Conservation (phyloP, 164 flowering plant species). For the Aristolochia contorta region DNA sequence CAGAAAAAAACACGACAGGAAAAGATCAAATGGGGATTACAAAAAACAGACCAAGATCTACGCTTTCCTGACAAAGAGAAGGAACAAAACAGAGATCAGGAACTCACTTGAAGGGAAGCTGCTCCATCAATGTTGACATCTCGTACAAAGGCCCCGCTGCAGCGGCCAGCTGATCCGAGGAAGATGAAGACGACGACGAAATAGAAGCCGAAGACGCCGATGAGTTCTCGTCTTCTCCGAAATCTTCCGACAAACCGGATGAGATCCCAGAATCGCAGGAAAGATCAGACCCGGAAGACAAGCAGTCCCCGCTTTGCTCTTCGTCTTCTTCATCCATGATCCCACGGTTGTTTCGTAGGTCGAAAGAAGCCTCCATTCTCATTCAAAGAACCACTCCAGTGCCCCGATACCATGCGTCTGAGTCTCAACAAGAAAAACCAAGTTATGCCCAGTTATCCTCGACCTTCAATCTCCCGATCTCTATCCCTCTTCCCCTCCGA, state of each 20-base stretch:
- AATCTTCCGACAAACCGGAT: slow-evolving; percentile 28
- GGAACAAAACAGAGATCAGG: background rate
- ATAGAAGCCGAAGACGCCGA: slow-evolving; percentile 12
- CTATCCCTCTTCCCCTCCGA: background rate
- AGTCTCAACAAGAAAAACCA: slow-evolving; percentile 3
- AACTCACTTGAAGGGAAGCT: slow-evolving; percentile 79
- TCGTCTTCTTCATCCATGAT: slow-evolving; percentile 22
- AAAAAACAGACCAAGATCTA: background rate
- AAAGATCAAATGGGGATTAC: background rate
- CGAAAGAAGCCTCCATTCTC: slow-evolving; percentile 12
- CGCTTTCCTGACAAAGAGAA: background rate
- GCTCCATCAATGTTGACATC: slow-evolving; percentile 61
- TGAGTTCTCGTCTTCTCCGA: slow-evolving; percentile 41
- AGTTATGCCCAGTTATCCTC: slow-evolving; percentile 12
- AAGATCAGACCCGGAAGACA: slow-evolving; percentile 20
- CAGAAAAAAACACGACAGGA: background rate
- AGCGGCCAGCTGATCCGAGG: slow-evolving; percentile 13
- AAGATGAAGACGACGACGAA: slow-evolving; percentile 17
- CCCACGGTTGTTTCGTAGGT: slow-evolving; percentile 8
- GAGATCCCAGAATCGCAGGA: slow-evolving; percentile 21
- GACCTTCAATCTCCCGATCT: background rate
- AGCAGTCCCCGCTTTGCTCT: slow-evolving; percentile 6
- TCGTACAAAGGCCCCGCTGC: slow-evolving; percentile 63
- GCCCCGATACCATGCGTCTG: slow-evolving; percentile 7
- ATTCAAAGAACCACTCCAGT: background rate